These are phyloP conservation scores for Agmasoma carcini DNA, from an alignment of 371 early-diverging fungal species.

Conservation along the genomic window DNA sequence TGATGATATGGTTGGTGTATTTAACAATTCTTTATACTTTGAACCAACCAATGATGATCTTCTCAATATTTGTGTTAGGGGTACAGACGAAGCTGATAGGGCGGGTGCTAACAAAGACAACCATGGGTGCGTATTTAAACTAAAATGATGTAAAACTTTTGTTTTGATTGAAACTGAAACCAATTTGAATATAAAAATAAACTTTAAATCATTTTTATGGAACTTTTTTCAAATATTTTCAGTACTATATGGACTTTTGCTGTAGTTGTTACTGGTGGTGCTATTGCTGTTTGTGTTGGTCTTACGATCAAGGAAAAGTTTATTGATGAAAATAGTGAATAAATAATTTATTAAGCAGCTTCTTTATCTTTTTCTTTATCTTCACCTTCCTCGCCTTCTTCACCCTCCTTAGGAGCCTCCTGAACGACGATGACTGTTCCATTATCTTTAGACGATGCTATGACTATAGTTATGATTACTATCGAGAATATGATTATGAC, in stretches of 20 bases:
- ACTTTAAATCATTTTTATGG: too few species aligned
- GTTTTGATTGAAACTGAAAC: too few species aligned
- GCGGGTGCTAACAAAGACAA: conserved; percentile 41
- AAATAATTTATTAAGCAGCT: not conserved
- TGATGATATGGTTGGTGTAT: conserved; percentile 32
- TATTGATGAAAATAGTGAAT: conserved; percentile 1
- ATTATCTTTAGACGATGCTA: not conserved
- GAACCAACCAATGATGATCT: not conserved
- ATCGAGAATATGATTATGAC: not conserved
- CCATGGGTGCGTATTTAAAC: conserved; percentile 16
- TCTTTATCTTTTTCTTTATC: not conserved
- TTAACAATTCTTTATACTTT: conserved; percentile 23
- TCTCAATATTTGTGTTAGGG: conserved; percentile 22
- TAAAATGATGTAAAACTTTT: too few species aligned
- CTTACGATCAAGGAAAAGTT: conserved; percentile 16
- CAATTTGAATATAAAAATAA: too few species aligned
- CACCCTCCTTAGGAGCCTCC: not conserved
- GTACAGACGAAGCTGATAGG: conserved; percentile 42
- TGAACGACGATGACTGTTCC: not conserved
- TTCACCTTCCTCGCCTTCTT: not conserved
- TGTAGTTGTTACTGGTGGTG: too few species aligned
- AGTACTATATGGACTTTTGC: too few species aligned
- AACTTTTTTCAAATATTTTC: too few species aligned
- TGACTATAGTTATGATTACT: not conserved
- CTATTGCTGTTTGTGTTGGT: too few species aligned